A percentile compares a stretch with the other conserved stretches of the same genome.
These are phyloP conservation scores for Graphilbum fragrans DNA, from an alignment of 2,329 filamentous ascomycete species.

Conservation along the genomic window DNA sequence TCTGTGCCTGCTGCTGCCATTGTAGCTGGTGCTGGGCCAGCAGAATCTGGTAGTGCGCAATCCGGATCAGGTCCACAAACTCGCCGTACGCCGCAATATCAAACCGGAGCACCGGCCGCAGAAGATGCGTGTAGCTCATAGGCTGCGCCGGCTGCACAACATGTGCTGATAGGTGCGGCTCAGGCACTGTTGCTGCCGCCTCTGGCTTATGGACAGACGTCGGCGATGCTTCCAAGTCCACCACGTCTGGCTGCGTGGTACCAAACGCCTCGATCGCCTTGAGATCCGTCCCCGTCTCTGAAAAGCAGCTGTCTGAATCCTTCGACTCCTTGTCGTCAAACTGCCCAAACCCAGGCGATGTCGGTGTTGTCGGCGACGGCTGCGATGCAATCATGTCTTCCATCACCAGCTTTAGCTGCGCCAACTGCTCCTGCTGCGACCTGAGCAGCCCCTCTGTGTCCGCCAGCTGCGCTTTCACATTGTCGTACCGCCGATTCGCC, in stretches of 20 bases:
- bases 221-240: background rate
- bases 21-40: conserved; percentile 8
- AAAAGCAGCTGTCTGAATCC: conserved; percentile 29
- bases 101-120: conserved; percentile 71
- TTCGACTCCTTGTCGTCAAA: conserved; percentile 36
- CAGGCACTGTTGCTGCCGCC: background rate
- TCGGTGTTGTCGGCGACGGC: conserved; percentile 49
- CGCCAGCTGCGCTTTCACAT: conserved; percentile 70
- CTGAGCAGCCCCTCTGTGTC: conserved; percentile 78
- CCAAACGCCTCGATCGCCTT: conserved; percentile 1
- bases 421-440: conserved; percentile 86
- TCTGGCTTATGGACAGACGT: background rate
- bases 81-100: conserved; percentile 76
- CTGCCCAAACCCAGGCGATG: conserved; percentile 65
- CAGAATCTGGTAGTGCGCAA: conserved; percentile 29
- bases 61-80: conserved; percentile 64
- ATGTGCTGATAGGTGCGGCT: too few relatives aligned
- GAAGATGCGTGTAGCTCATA: conserved; percentile 67
- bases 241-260: conserved; percentile 15
- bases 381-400: conserved; percentile 67
- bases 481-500: conserved; percentile 74
- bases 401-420: conserved; percentile 85
- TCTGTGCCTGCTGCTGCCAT: conserved; percentile 25
- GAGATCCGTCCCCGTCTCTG: conserved; percentile 11
- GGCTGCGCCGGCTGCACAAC: conserved; percentile 48